Evolutionary conservation across 2,329 filamentous ascomycete genomes (phyloP).

Genomic region (Chaetothyriales sp.): DNA sequence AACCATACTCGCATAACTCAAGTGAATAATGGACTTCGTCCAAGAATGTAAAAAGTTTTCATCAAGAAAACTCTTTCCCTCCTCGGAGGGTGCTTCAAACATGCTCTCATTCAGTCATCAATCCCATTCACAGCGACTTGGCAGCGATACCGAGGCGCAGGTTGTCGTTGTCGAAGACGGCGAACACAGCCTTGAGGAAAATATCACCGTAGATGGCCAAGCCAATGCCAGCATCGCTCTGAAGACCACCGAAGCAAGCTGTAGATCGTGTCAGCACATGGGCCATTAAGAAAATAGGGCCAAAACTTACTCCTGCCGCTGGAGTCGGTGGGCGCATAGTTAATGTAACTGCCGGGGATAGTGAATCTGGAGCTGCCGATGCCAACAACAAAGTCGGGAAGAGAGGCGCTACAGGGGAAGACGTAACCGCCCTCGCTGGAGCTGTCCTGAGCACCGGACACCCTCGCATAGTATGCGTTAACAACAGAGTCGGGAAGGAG

Average conservation of each 20-base stretch:
- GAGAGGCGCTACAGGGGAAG: constrained; percentile 35
- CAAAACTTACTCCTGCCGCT: constrained; percentile 12
- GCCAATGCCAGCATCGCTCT: constrained; percentile 41
- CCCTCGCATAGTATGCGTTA: constrained; percentile 43
- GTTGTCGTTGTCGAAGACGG: constrained; percentile 46
- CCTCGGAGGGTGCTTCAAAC: not conserved
- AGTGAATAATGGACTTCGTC: not conserved
- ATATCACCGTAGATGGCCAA: constrained; percentile 63
- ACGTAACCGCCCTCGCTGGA: constrained; percentile 12
- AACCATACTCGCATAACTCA: no score
- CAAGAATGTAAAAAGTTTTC: not conserved
- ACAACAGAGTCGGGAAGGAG: constrained; percentile 41
- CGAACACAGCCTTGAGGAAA: constrained; percentile 64
- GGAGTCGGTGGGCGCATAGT: constrained; percentile 20
- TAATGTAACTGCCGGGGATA: constrained; percentile 41
- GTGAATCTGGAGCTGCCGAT: constrained; percentile 36
- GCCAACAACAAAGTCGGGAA: constrained; percentile 39
- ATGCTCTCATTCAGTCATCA: not conserved
- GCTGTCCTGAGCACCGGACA: constrained; percentile 32
- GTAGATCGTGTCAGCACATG: constrained; percentile 1
- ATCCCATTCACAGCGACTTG: constrained; percentile 8
- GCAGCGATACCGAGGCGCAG: constrained; percentile 13
- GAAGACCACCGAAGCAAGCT: constrained; percentile 61
- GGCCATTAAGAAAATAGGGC: not conserved
- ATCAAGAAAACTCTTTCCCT: not conserved